Percentiles rank a stretch among this genome's conserved stretches.
Conservation (phyloP, 139 green algal species). For the Chlorella vulgaris region DNA sequence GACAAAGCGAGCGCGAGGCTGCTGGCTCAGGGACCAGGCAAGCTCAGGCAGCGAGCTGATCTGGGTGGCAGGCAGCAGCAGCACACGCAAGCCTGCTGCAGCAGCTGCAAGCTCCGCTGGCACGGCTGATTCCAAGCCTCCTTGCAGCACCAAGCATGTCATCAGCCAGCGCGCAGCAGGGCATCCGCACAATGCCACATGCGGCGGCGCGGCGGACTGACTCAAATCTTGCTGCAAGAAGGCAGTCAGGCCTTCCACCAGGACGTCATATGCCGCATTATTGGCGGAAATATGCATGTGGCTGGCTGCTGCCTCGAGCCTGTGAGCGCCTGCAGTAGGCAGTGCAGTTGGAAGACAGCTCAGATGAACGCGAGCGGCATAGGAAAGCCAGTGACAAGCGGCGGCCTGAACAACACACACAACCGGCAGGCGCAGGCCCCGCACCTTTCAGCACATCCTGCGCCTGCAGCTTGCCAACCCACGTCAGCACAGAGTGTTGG, state of each 20-base stretch:
- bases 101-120: not conserved
- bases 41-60: constrained; percentile 22
- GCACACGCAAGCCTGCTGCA: not conserved
- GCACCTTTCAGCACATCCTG: constrained; percentile 38
- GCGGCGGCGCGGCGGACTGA: not conserved
- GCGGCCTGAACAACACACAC: no score
- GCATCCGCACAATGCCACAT: not conserved
- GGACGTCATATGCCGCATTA: no score
- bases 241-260: no score
- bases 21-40: constrained; percentile 33
- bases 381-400: no score
- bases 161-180: constrained; percentile 17
- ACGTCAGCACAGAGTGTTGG: constrained; percentile 30
- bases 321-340: constrained; percentile 9
- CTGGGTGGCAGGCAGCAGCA: constrained; percentile 33
- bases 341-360: no score
- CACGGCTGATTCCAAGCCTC: not conserved
- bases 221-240: not conserved
- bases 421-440: not conserved
- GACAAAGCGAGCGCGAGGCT: constrained; percentile 21
- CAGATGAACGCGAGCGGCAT: no score
- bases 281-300: no score
- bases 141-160: not conserved
- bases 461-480: constrained; percentile 34
- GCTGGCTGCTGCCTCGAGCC: constrained; percentile 1